Conservation (phyloP, 1,284 basidiomycete genomes). For the Lignosus rhinocerotis region DNA sequence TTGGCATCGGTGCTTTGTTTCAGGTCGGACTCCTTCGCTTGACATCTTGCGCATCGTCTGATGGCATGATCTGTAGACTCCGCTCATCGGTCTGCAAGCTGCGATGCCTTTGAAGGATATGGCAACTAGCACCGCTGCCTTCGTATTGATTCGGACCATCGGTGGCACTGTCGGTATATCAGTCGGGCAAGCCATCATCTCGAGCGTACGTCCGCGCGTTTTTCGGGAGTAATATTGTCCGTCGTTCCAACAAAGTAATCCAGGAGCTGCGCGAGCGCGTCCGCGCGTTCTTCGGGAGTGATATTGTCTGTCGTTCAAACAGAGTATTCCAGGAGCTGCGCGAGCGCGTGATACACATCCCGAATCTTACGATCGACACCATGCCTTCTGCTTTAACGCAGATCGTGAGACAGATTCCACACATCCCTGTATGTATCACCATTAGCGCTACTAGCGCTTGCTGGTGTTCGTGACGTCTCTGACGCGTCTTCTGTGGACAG, state of each 20-base stretch:
- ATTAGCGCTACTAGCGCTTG: background rate
- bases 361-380: conserved; percentile 48
- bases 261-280: conserved; percentile 56
- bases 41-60: background rate
- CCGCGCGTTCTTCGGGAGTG: background rate
- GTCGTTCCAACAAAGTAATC: background rate
- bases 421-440: conserved; percentile 48
- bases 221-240: too few relatives aligned
- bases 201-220: conserved; percentile 46
- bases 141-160: conserved; percentile 72
- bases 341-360: conserved; percentile 49
- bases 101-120: conserved; percentile 83
- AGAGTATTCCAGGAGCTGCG: conserved; percentile 43
- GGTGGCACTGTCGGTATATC: conserved; percentile 81
- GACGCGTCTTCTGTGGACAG: conserved; percentile 30
- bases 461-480: background rate
- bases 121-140: conserved; percentile 74
- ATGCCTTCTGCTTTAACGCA: conserved; percentile 57
- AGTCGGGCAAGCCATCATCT: conserved; percentile 69
- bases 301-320: too few relatives aligned
- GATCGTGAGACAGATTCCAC: conserved; percentile 52
- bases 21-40: conserved; percentile 40
- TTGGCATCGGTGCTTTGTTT: conserved; percentile 67
- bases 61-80: conserved; percentile 41
- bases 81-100: conserved; percentile 72